Percentiles rank a stretch among this genome's conserved stretches.
phyloP scores from a whole-genome alignment of 768 basidiomycete species.

The Dentipellis sp. region DNA sequence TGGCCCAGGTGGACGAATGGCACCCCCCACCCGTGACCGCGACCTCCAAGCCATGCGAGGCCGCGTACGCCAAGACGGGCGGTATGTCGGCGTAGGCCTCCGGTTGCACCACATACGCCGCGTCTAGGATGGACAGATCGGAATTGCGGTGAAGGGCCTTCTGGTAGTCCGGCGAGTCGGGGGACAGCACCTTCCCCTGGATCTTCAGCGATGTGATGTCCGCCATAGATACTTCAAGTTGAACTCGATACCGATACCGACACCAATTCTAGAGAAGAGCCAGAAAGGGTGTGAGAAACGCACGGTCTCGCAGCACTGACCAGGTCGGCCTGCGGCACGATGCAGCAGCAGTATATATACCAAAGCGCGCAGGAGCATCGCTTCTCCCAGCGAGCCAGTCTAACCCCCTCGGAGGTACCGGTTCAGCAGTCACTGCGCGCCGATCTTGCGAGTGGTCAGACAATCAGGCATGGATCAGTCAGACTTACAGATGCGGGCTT shows the following conservation, averaged over 20 bases:
- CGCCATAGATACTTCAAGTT: not conserved
- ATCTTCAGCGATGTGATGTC: not conserved
- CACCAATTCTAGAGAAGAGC: not conserved
- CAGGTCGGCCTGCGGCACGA: too few relatives aligned
- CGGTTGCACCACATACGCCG: conserved; percentile 13
- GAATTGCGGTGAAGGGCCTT: conserved; percentile 14
- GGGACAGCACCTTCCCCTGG: not conserved
- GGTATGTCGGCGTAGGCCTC: conserved; percentile 11
- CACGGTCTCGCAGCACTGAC: too few relatives aligned
- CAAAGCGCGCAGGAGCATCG: too few relatives aligned
- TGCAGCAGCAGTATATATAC: too few relatives aligned
- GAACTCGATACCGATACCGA: not conserved
- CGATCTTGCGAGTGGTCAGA: too few relatives aligned
- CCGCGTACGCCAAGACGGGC: conserved; percentile 9
- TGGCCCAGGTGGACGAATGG: conserved; percentile 22
- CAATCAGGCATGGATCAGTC: too few relatives aligned
- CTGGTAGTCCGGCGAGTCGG: conserved; percentile 5
- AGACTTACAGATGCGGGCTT: too few relatives aligned
- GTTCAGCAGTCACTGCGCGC: too few relatives aligned
- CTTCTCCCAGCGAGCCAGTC: too few relatives aligned
- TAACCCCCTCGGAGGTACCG: too few relatives aligned
- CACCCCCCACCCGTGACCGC: conserved; percentile 24
- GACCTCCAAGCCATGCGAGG: conserved; percentile 13
- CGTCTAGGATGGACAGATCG: conserved; percentile 12
- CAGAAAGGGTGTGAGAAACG: too few relatives aligned